Evolutionary conservation across 1,139 yeast species (phyloP).

Genomic region (Yamadazyma friedrichii): DNA sequence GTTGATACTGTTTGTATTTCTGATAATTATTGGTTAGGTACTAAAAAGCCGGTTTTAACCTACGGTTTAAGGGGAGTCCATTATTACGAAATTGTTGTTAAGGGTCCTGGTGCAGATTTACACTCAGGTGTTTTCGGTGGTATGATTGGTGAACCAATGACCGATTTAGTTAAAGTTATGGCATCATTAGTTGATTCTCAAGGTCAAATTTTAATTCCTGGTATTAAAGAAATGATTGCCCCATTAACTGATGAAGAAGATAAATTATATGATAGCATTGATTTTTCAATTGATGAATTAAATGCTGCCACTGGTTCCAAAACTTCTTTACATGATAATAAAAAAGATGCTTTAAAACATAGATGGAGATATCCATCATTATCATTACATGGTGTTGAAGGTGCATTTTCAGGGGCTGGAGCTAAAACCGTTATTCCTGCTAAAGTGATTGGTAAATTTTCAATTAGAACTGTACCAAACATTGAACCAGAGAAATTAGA

Average conservation of each 20-base stretch:
- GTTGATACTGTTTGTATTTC: slow-evolving; percentile 95
- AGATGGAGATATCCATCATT: slow-evolving; percentile 98
- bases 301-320: slow-evolving; percentile 86
- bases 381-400: slow-evolving; percentile 95
- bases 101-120: slow-evolving; percentile 95
- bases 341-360: slow-evolving; percentile 87
- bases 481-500: slow-evolving; percentile 81
- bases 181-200: slow-evolving; percentile 71
- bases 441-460: slow-evolving; percentile 88
- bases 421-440: slow-evolving; percentile 99
- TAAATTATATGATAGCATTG: slow-evolving; percentile 77
- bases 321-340: slow-evolving; percentile 73
- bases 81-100: slow-evolving; percentile 78
- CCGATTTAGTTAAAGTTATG: slow-evolving; percentile 80
- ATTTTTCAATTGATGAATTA: slow-evolving; percentile 79
- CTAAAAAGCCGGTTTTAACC: slow-evolving; percentile 92
- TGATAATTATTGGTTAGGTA: slow-evolving; percentile 98
- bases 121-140: slow-evolving; percentile 99
- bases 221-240: slow-evolving; percentile 91
- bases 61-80: slow-evolving; percentile 97
- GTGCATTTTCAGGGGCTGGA: slow-evolving; percentile 92
- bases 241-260: slow-evolving; percentile 82
- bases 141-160: slow-evolving; percentile 95
- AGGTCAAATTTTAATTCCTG: slow-evolving; percentile 86
- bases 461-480: slow-evolving; percentile 95